Evolutionary conservation across 352 stramenopile species (phyloP).

Genomic region (Phytophthora pistaciae): DNA sequence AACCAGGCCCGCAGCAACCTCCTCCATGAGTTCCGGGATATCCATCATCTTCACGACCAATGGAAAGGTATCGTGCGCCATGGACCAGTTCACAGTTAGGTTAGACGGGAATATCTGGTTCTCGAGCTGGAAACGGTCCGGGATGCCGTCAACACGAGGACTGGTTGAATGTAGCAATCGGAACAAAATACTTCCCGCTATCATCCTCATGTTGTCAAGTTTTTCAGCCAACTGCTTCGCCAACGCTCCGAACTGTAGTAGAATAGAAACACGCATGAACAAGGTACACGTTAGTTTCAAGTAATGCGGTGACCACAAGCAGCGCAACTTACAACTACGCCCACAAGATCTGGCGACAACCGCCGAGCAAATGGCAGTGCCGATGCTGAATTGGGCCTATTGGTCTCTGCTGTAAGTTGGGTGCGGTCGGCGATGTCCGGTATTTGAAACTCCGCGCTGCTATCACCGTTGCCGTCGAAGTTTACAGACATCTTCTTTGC

Average conservation of each 20-base stretch:
- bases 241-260: conserved; percentile 74
- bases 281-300: conserved; percentile 24
- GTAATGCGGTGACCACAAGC: background rate
- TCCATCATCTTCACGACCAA: conserved; percentile 88
- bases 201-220: conserved; percentile 93
- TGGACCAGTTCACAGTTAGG: conserved; percentile 78
- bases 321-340: conserved; percentile 43
- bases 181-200: conserved; percentile 91
- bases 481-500: conserved; percentile 35
- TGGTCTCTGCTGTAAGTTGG: conserved; percentile 12
- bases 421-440: conserved; percentile 36
- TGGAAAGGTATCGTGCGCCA: conserved; percentile 92
- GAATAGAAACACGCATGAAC: conserved; percentile 5
- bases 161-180: conserved; percentile 80
- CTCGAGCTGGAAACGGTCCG: conserved; percentile 79
- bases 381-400: background rate
- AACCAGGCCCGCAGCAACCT: conserved; percentile 90
- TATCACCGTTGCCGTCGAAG: background rate
- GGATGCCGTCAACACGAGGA: conserved; percentile 80
- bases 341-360: conserved; percentile 51
- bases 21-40: conserved; percentile 88
- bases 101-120: conserved; percentile 63
- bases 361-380: conserved; percentile 46
- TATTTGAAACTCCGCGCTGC: conserved; percentile 25
- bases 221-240: conserved; percentile 98